Percentiles rank a stretch among this genome's conserved stretches.
Conservation (phyloP, 495 filamentous ascomycete species). For the Gamarada debralockiae region DNA sequence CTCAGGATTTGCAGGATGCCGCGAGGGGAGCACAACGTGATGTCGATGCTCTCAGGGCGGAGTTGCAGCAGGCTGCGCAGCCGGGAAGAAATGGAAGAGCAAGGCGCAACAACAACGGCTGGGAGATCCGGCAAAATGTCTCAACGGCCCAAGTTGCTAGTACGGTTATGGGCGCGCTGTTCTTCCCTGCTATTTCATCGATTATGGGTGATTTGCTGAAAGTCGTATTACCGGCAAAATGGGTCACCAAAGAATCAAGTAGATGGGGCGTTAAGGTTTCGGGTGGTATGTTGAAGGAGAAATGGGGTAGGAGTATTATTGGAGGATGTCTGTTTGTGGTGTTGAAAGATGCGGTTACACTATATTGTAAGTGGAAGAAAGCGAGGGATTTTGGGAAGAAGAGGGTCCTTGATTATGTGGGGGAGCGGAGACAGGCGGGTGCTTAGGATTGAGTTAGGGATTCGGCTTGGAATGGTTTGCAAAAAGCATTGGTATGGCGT, state of each 20-base stretch:
- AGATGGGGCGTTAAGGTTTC: constrained; percentile 12
- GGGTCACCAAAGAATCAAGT: constrained; percentile 40
- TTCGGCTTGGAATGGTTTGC: no score
- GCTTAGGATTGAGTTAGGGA: no score
- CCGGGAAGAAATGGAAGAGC: constrained; percentile 9
- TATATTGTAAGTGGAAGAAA: constrained; percentile 67
- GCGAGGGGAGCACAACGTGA: no score
- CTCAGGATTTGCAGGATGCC: no score
- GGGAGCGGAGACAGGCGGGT: neutral
- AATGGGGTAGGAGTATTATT: constrained; percentile 65
- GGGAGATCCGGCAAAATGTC: constrained; percentile 19
- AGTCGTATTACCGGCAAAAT: constrained; percentile 51
- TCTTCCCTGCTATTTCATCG: constrained; percentile 37
- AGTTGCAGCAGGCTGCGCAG: neutral
- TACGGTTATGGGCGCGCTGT: constrained; percentile 37
- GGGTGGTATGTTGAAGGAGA: constrained; percentile 55
- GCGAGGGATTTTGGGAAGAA: constrained; percentile 60
- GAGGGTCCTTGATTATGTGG: constrained; percentile 59
- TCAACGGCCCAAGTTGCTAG: constrained; percentile 45
- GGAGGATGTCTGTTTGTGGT: constrained; percentile 70
- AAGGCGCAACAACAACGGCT: constrained; percentile 3
- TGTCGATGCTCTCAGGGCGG: no score
- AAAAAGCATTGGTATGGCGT: no score
- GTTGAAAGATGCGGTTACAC: constrained; percentile 61
- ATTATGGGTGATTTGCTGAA: constrained; percentile 39